Base-by-base conservation (phyloP, 805 yeast species). In the Wickerhamomyces ciferrii region DNA sequence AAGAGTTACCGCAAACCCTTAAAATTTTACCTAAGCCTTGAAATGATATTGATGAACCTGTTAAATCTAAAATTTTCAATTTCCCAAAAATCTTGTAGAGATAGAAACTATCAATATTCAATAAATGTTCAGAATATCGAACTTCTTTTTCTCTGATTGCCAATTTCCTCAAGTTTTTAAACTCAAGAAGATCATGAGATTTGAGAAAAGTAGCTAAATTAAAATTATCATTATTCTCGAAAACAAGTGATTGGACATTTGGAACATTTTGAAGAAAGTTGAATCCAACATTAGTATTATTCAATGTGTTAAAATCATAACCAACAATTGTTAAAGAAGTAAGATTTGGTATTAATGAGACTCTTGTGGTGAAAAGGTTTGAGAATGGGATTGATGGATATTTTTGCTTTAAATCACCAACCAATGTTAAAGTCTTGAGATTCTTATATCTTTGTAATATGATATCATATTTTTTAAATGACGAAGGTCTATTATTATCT, bases 21-120 rank as follows among this genome's bases (percentile, higher is more conserved):
- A 57, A 18, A 1, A 60, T 41, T 25, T 51, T 54, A 3, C 43
- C 29, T 11, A 60, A 31, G 2, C 59, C 60, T 15, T 45, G 51
- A 40, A 45, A 54, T 10, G 61, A 54, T 4, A 60, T 56, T 14
- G 55, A 52, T 1, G 62, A 55, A 10, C 58, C 58, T 1, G 59
- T 53, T 11, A 60, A 35, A 36, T 60, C 60, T 34, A 60, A 42
- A 6, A 45, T 40, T 2, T 41, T 40, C 5, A 60, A 29, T 5
- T 46, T 32, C 2, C 40, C 27, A 23, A 59, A 60, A 5, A 54
- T 44, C 18, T 49, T 52, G 4, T 19, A 1, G n/a, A 57, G 25
- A 25, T 52, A 54, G 1, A 47, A 36, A 1, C 44, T 5, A 1
- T 51, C 56, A 42, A 45, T 51, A 4, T 45, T 20, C 23, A 44